Evolutionary conservation across 805 yeast species (phyloP), one percentile per base, ranked within the genome.

Genomic region (Wickerhamomyces hampshirensis): DNA sequence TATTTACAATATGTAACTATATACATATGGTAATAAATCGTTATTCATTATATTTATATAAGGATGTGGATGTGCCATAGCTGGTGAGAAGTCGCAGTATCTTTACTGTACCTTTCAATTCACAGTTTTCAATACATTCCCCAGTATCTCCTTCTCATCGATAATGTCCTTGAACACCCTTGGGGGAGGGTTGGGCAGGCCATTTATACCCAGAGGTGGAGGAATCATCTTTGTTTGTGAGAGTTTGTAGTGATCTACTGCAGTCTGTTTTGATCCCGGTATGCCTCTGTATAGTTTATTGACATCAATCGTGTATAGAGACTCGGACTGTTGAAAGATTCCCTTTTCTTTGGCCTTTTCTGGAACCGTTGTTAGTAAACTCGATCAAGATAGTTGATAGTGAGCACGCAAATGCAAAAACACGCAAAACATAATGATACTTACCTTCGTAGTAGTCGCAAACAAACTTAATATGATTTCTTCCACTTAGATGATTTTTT

Each of bases 401-500:
- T n/a, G n/a, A n/a, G n/a, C n/a, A n/a, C n/a, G n/a, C n/a, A n/a
- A n/a, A n/a, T n/a, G n/a, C n/a, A n/a, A n/a, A n/a, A n/a, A n/a
- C n/a, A n/a, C n/a, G n/a, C n/a, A n/a, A n/a, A 13, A 30, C 14
- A 23, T 4, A 11, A 31, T 2, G 53, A 50, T 67, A 61, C 46
- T 4, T 33, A 43, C 47, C 47, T 48, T 83, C 84, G 54, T 84
- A 87, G 63, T 84, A 86, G 38, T 81, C 83, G 40, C 87, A 77
- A 34, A 82, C 84, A 36, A 73, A 68, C 42, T 73, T 70, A 29
- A 84, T 65, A 58, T 87, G 96, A 57, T 84, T 80, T 48, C 74
- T 76, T 8, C 96, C 96, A 27, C 71, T 64, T 28, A 84, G 58
- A 59, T 87, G 96, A 28, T 87, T 78, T 51, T 82, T 80, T 16